A percentile compares a stretch with the other conserved stretches of the same genome.
These are phyloP conservation scores for Nicotiana knightiana DNA, from an alignment of 257 asterid genomes.

Conservation along the genomic window DNA sequence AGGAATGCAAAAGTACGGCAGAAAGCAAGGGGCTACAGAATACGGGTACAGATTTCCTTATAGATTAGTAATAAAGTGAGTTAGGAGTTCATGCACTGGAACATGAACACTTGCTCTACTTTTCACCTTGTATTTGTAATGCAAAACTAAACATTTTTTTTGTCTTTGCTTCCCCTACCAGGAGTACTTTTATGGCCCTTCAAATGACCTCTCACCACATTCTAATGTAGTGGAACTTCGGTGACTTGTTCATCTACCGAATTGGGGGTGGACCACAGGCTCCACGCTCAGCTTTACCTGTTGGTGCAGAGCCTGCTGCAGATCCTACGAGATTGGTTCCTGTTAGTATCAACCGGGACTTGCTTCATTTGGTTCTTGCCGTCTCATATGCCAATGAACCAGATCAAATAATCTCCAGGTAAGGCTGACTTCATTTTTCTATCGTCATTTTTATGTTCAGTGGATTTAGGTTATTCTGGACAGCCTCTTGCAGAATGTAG, in stretches of 20 bases:
- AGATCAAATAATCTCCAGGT: constrained; percentile 84
- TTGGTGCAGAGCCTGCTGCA: constrained; percentile 89
- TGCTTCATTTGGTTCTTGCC: constrained; percentile 82
- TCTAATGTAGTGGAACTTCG: constrained; percentile 67
- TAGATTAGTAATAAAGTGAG: background rate
- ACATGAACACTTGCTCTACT: constrained; percentile 3
- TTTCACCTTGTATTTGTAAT: background rate
- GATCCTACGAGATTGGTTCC: constrained; percentile 77
- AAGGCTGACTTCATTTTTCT: constrained; percentile 10
- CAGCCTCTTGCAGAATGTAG: too few species aligned
- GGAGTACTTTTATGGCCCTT: constrained; percentile 91
- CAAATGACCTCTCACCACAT: constrained; percentile 96
- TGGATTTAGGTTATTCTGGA: background rate
- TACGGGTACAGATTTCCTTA: constrained; percentile 52
- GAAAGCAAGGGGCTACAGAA: constrained; percentile 68
- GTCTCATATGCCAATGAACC: constrained; percentile 91
- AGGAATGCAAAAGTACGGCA: constrained; percentile 93
- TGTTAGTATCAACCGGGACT: constrained; percentile 61
- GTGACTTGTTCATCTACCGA: constrained; percentile 68
- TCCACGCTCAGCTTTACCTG: constrained; percentile 97
- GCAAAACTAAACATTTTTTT: background rate
- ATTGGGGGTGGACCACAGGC: constrained; percentile 97
- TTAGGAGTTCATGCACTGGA: background rate
- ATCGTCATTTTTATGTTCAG: background rate
- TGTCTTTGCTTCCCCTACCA: constrained; percentile 22